Conservation (phyloP, 2,329 filamentous ascomycete species). For the Phyllosticta citrichinensis region DNA sequence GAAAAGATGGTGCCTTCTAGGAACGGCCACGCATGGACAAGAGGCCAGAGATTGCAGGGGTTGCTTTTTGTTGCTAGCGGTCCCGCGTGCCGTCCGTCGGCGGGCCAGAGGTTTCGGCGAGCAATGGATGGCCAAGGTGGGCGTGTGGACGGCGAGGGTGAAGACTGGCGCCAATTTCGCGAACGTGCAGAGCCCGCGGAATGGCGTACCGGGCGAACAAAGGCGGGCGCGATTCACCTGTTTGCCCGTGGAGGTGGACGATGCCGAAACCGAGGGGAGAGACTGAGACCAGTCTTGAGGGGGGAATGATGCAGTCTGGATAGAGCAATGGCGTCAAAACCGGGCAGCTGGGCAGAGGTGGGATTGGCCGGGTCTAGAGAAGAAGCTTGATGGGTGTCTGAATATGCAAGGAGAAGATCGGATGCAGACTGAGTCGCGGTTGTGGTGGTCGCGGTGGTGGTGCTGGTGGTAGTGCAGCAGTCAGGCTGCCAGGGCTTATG, state of each 20-base stretch:
- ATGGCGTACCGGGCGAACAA: constrained; percentile 6
- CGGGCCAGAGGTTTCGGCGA: background rate
- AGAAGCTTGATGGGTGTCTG: constrained; percentile 10
- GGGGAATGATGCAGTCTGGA: constrained; percentile 6
- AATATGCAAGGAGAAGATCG: constrained; percentile 10
- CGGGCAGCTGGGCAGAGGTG: constrained; percentile 6
- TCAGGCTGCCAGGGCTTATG: background rate
- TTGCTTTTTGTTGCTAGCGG: constrained; percentile 7
- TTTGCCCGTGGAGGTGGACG: constrained; percentile 1
- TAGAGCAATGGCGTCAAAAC: constrained; percentile 11
- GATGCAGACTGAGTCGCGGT: constrained; percentile 11
- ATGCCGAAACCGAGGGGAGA: constrained; percentile 9
- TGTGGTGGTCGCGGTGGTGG: constrained; percentile 5
- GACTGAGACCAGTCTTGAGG: constrained; percentile 9
- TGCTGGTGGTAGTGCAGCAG: background rate
- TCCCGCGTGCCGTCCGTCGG: constrained; percentile 1
- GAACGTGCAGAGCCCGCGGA: constrained; percentile 7
- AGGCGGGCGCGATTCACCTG: background rate
- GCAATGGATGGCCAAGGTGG: background rate
- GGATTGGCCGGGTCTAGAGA: constrained; percentile 10
- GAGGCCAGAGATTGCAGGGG: constrained; percentile 9
- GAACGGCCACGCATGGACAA: background rate
- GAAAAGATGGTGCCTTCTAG: background rate
- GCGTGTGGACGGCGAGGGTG: background rate
- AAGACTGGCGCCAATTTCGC: constrained; percentile 8